Evolutionary conservation across 306 rosid genomes (phyloP).

Genomic region (Glycine latifolia): DNA sequence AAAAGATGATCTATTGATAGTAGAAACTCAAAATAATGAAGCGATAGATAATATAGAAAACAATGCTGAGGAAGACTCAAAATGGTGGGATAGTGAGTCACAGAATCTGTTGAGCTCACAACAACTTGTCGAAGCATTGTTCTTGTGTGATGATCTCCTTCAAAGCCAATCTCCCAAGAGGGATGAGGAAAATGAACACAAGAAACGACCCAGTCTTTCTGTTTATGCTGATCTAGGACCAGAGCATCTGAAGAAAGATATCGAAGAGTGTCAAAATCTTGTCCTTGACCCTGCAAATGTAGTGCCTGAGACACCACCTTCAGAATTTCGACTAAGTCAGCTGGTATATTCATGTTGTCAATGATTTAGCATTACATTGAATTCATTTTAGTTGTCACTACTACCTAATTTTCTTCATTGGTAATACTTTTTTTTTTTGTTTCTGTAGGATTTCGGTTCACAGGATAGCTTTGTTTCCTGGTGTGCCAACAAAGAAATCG

Average conservation of each 20-base stretch:
- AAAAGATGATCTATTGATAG: slow-evolving; percentile 32
- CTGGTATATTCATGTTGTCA: slow-evolving; percentile 50
- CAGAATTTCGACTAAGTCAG: slow-evolving; percentile 79
- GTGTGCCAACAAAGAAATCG: slow-evolving; percentile 55
- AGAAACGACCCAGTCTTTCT: slow-evolving; percentile 58
- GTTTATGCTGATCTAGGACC: slow-evolving; percentile 74
- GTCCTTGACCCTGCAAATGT: slow-evolving; percentile 59
- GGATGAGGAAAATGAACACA: slow-evolving; percentile 46
- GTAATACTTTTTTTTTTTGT: slow-evolving; percentile 9
- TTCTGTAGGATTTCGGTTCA: slow-evolving; percentile 65
- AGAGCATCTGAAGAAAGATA: slow-evolving; percentile 74
- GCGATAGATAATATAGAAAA: slow-evolving; percentile 44
- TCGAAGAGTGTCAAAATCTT: slow-evolving; percentile 76
- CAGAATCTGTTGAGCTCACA: slow-evolving; percentile 76
- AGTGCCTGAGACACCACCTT: slow-evolving; percentile 65
- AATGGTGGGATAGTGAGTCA: slow-evolving; percentile 90
- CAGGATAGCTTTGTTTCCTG: slow-evolving; percentile 71
- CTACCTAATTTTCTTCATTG: not conserved
- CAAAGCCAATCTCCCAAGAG: slow-evolving; percentile 74
- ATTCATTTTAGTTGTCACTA: not conserved
- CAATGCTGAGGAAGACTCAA: slow-evolving; percentile 50
- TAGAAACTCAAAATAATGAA: slow-evolving; percentile 46
- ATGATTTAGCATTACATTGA: not conserved
- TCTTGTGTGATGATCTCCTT: slow-evolving; percentile 71
- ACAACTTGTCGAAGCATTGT: slow-evolving; percentile 75